Percentiles rank a stretch among this genome's conserved stretches.
Evolutionary conservation across 345 rosid species (phyloP).

Genomic region (Gossypium stocksii): DNA sequence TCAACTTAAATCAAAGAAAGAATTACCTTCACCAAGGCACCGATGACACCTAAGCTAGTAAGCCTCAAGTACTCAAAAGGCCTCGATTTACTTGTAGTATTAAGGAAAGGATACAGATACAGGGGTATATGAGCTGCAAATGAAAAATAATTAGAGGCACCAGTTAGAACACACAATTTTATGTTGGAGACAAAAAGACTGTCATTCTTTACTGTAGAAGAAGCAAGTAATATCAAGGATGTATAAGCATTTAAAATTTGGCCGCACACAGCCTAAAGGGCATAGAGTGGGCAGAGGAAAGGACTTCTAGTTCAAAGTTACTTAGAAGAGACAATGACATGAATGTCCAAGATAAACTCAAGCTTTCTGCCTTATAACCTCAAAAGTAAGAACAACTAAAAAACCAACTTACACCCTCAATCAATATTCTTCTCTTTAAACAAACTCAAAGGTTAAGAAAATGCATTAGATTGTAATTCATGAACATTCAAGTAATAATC

Average conservation of each 20-base stretch:
- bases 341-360: not conserved
- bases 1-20: conserved; percentile 1
- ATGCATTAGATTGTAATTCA: not conserved
- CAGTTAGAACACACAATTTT: conserved; percentile 3
- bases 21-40: conserved; percentile 95
- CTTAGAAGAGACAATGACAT: not conserved
- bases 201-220: not conserved
- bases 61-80: conserved; percentile 95
- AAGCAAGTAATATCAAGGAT: not conserved
- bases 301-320: not conserved
- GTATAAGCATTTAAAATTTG: not conserved
- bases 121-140: conserved; percentile 91
- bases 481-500: not conserved
- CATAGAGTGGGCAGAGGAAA: not conserved
- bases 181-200: not conserved
- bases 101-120: conserved; percentile 89
- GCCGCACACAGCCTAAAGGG: not conserved
- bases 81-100: conserved; percentile 92
- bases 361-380: not conserved
- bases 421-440: not conserved
- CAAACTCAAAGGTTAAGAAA: not conserved
- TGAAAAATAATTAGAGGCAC: conserved; percentile 9
- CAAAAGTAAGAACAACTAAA: not conserved
- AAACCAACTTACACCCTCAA: not conserved
- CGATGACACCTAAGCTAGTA: conserved; percentile 97